Conservation (phyloP, 768 basidiomycete genomes). For the Phaffia tasmanica region DNA sequence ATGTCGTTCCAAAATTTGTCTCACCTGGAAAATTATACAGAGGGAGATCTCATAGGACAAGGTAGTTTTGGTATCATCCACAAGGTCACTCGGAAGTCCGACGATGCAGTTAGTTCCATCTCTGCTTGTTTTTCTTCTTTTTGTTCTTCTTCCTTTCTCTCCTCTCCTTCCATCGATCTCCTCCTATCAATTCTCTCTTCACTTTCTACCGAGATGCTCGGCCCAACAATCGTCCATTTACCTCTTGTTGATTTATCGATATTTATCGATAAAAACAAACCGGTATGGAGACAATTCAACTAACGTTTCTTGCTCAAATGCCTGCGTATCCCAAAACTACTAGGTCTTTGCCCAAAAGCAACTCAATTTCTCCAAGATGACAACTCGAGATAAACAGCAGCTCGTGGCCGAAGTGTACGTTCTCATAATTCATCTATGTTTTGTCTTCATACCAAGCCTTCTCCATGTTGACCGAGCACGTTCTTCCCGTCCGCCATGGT, state of each 20-base stretch:
- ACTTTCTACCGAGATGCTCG: constrained; percentile 25
- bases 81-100: constrained; percentile 74
- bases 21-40: constrained; percentile 63
- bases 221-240: constrained; percentile 9
- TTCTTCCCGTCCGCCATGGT: background rate
- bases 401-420: constrained; percentile 96
- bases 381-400: constrained; percentile 87
- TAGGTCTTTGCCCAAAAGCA: constrained; percentile 85
- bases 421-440: background rate
- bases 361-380: constrained; percentile 95
- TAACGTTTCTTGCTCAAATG: background rate
- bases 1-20: constrained; percentile 18
- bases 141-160: background rate
- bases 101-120: constrained; percentile 55
- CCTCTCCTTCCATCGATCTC: constrained; percentile 27
- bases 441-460: background rate
- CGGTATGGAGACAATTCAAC: background rate
- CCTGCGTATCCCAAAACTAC: background rate
- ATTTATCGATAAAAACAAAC: background rate
- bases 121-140: background rate
- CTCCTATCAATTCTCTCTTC: constrained; percentile 20
- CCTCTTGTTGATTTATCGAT: background rate
- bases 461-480: constrained; percentile 12
- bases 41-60: constrained; percentile 86
- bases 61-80: constrained; percentile 96